Evolutionary conservation across 768 basidiomycete genomes (phyloP).

Genomic region (Myochromella boudieri): DNA sequence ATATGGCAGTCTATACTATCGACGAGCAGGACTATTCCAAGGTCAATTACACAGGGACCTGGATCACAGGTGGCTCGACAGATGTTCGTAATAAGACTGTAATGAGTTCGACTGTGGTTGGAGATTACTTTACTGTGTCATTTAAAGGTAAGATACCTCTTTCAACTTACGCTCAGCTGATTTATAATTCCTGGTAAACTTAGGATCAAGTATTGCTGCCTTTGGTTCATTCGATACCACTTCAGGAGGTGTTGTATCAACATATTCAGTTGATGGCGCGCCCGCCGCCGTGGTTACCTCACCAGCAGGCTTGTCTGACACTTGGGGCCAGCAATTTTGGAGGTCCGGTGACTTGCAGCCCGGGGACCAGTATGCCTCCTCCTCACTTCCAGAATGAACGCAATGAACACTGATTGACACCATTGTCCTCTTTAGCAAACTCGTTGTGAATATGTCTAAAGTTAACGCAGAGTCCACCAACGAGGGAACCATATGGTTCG

Average conservation of each 20-base stretch:
- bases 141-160: slow-evolving; percentile 29
- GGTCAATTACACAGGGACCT: slow-evolving; percentile 31
- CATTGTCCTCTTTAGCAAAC: slow-evolving; percentile 19
- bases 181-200: background rate
- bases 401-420: background rate
- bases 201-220: slow-evolving; percentile 33
- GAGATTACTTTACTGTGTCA: slow-evolving; percentile 32
- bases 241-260: slow-evolving; percentile 34
- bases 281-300: slow-evolving; percentile 24
- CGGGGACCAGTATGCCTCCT: slow-evolving; percentile 32
- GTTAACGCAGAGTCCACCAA: slow-evolving; percentile 23
- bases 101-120: slow-evolving; percentile 30
- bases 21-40: slow-evolving; percentile 35
- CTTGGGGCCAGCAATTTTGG: slow-evolving; percentile 35
- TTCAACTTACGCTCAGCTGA: background rate
- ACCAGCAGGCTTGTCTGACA: slow-evolving; percentile 26
- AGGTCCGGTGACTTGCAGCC: slow-evolving; percentile 23
- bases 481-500: slow-evolving; percentile 44
- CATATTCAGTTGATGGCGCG: slow-evolving; percentile 33
- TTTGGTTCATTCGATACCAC: slow-evolving; percentile 34
- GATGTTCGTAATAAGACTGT: slow-evolving; percentile 30
- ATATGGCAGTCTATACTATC: too few species aligned
- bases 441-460: slow-evolving; percentile 34
- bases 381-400: background rate
- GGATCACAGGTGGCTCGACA: slow-evolving; percentile 28